These are phyloP conservation scores for Penicillium parvum DNA, from an alignment of 495 filamentous ascomycete species.

Conservation along the genomic window DNA sequence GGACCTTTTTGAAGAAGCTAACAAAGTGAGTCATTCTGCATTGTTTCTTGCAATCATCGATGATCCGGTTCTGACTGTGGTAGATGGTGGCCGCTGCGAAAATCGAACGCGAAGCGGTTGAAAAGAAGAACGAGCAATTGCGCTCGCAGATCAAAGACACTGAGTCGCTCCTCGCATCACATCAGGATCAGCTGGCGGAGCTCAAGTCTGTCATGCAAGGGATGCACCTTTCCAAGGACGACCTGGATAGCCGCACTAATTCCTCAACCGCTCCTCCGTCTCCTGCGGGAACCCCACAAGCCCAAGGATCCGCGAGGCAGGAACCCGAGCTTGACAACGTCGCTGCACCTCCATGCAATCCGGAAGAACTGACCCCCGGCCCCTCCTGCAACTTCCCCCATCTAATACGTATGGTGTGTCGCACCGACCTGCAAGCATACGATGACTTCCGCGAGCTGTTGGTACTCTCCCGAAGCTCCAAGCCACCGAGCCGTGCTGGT, in stretches of 20 bases:
- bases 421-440: constrained; percentile 74
- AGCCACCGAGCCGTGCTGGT: constrained; percentile 57
- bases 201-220: constrained; percentile 88
- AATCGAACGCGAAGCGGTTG: constrained; percentile 67
- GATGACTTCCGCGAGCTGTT: constrained; percentile 82
- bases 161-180: constrained; percentile 78
- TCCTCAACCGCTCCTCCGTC: constrained; percentile 64
- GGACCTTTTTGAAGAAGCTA: constrained; percentile 92
- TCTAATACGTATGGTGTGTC: constrained; percentile 74
- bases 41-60: not conserved
- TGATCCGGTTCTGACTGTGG: constrained; percentile 24
- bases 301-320: constrained; percentile 15
- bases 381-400: constrained; percentile 83
- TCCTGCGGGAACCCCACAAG: constrained; percentile 44
- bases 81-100: constrained; percentile 84
- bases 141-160: constrained; percentile 75
- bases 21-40: constrained; percentile 51
- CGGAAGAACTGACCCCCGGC: constrained; percentile 63
- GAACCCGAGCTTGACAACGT: constrained; percentile 17
- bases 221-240: constrained; percentile 71
- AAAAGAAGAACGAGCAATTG: constrained; percentile 75
- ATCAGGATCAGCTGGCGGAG: constrained; percentile 89
- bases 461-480: constrained; percentile 56
- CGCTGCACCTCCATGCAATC: constrained; percentile 12
- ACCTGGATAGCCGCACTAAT: constrained; percentile 52